Evolutionary conservation across 805 yeast genomes (phyloP), one percentile per base, ranked within the genome.

Genomic region (Suhomyces emberorum): DNA sequence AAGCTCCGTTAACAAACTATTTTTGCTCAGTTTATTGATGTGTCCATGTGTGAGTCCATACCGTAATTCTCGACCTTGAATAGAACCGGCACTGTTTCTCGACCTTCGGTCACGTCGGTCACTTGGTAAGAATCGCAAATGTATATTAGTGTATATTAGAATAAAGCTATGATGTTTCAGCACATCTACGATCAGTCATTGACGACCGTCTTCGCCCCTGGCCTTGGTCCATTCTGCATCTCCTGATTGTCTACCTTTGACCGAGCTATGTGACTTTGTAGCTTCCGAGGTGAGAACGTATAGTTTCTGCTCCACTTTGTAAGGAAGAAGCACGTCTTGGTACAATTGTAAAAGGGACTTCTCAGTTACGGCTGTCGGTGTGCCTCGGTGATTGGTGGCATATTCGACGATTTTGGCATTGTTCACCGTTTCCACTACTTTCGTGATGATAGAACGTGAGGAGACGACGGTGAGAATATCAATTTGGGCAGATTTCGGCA

Each of bases 161-260:
- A n/a, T n/a, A n/a, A n/a, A n/a, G n/a, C n/a, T n/a, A n/a, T n/a
- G n/a, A n/a, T n/a, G n/a, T n/a, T n/a, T n/a, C n/a, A n/a, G n/a
- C n/a, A n/a, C n/a, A n/a, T n/a, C n/a, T n/a, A n/a, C n/a, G n/a
- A n/a, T n/a, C n/a, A n/a, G n/a, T n/a, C n/a, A 30, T 10, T 30
- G 54, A 17, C 37, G 37, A 9, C 95, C 95, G 37, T 64, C 77
- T 55, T 89, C 98, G 1, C 96, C 95, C 48, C 97, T 67, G 0
- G 69, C 42, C n/a, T 62, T 53, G 1, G 83, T 83, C 98, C 97
- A 89, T 30, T 70, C 83, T 0, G 67, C 72, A 4, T 76, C 68
- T 0, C 97, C 97, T 32, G 88, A 81, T 53, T 85, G 83, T 39
- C 97, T 61, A 0, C 88, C 83, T 18, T 55, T 52, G 2, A 54